Evolutionary conservation across 106 monocot species (phyloP), one percentile per base, ranked within the genome.

Genomic region (Dendrobium catenatum): DNA sequence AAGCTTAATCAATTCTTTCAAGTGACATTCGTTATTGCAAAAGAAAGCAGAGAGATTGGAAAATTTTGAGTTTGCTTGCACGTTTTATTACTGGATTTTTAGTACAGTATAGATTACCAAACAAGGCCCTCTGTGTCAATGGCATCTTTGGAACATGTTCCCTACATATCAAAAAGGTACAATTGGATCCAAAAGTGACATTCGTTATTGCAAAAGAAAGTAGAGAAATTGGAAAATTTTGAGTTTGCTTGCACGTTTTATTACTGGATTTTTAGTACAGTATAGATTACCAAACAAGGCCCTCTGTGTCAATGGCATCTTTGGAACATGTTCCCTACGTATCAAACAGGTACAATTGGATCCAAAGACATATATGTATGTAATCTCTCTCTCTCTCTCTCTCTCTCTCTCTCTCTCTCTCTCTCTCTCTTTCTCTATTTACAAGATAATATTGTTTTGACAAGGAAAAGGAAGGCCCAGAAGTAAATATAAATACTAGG

Each of bases 401-500:
- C 37, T 37, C 37, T 37, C 37, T 37, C 37, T 37, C 37, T 37
- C 37, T 37, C 37, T 37, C 37, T 37, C 37, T 37, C 37, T 37
- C 37, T 37, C 37, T 37, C 37, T 37, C 37, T 37, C 37, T 37
- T 3, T 37, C 37, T 37, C 37, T 37, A 3, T 31, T 31, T 72
- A 72, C 72, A 72, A 72, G 7, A 40, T 20, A 72, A 72, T 9
- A 2, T 17, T 72, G 37, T 33, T 6, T 72, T 72, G 72, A 13
- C 27, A 72, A 66, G 64, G 64, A n/a, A 66, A 33, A 31, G 17
- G 10, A 40, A 75, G 26, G 44, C 79, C 82, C 33, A 55, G 51
- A 78, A 42, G 6, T 61, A 56, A 5, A 44, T 19, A 44, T 79
- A 82, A 76, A 77, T 72, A 17, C 29, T 68, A 68, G 81, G 81